A percentile compares a stretch with the other conserved stretches of the same genome.
phyloP scores from a whole-genome alignment of 2,329 filamentous ascomycete species.

The Pseudogymnoascus sp. region DNA sequence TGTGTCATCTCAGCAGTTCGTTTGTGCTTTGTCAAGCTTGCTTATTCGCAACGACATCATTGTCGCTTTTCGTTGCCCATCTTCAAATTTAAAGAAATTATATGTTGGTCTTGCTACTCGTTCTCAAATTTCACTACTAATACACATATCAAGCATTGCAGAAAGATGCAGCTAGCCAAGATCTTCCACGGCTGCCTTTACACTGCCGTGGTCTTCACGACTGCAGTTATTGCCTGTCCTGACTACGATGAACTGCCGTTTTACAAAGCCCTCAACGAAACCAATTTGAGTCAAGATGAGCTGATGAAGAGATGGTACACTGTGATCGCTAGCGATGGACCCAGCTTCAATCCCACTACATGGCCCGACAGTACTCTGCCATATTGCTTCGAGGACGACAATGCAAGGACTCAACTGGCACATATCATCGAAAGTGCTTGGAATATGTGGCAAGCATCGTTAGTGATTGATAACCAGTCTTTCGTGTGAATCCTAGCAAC shows the following conservation, averaged over 20 bases:
- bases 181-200: background rate
- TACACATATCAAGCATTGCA: background rate
- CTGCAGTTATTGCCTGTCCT: background rate
- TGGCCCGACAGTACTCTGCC: slow-evolving; percentile 4
- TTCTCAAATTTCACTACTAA: background rate
- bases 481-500: background rate
- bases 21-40: background rate
- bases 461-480: background rate
- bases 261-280: background rate
- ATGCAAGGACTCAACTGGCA: background rate
- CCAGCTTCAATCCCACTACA: background rate
- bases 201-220: background rate
- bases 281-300: background rate
- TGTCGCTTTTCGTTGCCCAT: background rate
- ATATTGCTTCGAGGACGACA: slow-evolving; percentile 8
- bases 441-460: slow-evolving; percentile 1
- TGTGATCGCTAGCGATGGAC: background rate
- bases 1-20: background rate
- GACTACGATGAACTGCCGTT: background rate
- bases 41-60: background rate
- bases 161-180: background rate
- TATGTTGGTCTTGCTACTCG: background rate
- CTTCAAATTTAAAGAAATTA: background rate
- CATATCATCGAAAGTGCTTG: background rate
- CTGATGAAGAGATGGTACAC: background rate